Evolutionary conservation across 2,329 filamentous ascomycete genomes (phyloP).

Genomic region (Alternaria arbusti): DNA sequence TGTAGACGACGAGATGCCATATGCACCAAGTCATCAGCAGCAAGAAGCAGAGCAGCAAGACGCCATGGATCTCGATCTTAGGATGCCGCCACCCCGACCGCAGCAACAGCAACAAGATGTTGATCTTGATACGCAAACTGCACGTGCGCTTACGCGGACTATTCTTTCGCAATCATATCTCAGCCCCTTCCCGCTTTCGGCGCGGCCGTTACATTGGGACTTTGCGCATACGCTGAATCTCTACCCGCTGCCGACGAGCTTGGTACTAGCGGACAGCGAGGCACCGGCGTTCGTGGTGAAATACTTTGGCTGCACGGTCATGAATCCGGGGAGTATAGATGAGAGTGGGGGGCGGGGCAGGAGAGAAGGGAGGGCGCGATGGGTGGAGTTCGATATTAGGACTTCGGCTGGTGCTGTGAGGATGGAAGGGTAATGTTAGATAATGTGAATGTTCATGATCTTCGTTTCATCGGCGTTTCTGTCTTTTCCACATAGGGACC

Average conservation of each 20-base stretch:
- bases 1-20: constrained; percentile 35
- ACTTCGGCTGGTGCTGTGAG: constrained; percentile 35
- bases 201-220: constrained; percentile 89
- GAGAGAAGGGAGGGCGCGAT: constrained; percentile 70
- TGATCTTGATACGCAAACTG: constrained; percentile 54
- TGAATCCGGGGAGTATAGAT: constrained; percentile 86
- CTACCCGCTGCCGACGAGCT: constrained; percentile 84
- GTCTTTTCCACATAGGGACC: not conserved
- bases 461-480: not conserved
- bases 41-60: constrained; percentile 21
- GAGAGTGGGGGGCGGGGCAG: constrained; percentile 64
- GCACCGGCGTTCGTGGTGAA: constrained; percentile 84
- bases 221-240: constrained; percentile 76
- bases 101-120: constrained; percentile 22
- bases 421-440: constrained; percentile 23
- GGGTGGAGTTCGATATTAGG: constrained; percentile 78
- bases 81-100: constrained; percentile 11
- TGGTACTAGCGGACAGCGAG: constrained; percentile 83
- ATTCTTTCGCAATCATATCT: constrained; percentile 89
- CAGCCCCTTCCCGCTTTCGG: constrained; percentile 80
- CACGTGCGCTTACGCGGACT: constrained; percentile 85
- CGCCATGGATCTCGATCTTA: constrained; percentile 56
- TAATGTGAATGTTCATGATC: not conserved
- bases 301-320: constrained; percentile 93
- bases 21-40: constrained; percentile 18